phyloP scores from a whole-genome alignment of 139 green algal species.

The Coelastrella sp. region DNA sequence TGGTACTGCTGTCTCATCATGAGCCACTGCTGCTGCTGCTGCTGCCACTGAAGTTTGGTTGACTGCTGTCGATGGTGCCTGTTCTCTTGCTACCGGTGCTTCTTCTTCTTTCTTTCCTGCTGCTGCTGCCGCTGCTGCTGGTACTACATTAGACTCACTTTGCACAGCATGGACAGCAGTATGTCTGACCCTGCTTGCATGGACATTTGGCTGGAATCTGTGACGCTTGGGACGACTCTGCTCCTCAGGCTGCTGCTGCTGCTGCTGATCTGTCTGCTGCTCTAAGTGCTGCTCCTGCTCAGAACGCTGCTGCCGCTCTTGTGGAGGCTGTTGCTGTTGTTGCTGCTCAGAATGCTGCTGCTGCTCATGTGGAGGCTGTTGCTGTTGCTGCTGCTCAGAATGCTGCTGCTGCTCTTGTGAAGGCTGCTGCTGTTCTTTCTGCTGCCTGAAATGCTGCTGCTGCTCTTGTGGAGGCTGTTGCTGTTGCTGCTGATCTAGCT shows the following conservation, averaged over 20 bases:
- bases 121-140: background rate
- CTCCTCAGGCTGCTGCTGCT: background rate
- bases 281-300: background rate
- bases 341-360: conserved; percentile 17
- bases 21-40: background rate
- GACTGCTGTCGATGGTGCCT: background rate
- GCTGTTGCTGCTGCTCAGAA: background rate
- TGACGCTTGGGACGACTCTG: background rate
- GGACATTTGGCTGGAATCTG: conserved; percentile 7
- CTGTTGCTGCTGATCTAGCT: background rate
- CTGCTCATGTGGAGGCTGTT: background rate
- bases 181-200: background rate
- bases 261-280: background rate
- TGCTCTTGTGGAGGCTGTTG: background rate
- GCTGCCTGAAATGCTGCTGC: conserved; percentile 11
- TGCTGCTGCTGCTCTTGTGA: background rate
- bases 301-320: background rate
- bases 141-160: background rate
- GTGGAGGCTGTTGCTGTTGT: background rate
- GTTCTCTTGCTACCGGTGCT: too few relatives aligned
- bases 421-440: background rate
- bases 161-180: background rate
- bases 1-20: background rate
- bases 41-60: background rate
- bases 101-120: too few relatives aligned